These are phyloP conservation scores for Picea sitchensis DNA, from an alignment of 75 land plant species.

Conservation along the genomic window DNA sequence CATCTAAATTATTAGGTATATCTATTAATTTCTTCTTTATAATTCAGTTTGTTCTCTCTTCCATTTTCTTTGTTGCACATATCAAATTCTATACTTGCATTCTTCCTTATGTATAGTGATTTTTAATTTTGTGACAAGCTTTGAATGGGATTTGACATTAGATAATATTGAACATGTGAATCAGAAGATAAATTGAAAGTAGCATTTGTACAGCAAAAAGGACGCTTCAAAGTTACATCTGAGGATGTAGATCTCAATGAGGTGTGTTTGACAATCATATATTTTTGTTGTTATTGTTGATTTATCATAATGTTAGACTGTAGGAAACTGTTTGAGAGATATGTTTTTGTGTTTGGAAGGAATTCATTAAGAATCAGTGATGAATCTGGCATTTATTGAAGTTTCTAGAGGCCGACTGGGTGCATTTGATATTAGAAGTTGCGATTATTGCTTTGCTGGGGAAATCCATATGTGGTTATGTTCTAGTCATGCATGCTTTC, in stretches of 20 bases:
- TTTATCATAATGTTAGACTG: background rate
- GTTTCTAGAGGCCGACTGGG: background rate
- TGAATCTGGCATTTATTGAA: background rate
- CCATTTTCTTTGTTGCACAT: background rate
- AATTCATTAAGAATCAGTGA: background rate
- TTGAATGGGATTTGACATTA: slow-evolving; percentile 1
- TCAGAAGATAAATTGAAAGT: slow-evolving; percentile 56
- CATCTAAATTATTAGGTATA: background rate
- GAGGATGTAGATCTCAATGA: slow-evolving; percentile 70
- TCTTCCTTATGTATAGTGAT: background rate
- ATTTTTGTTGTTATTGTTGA: background rate
- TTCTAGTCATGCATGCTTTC: no score
- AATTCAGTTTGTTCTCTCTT: background rate
- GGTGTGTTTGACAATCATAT: slow-evolving; percentile 22
- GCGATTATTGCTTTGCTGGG: background rate
- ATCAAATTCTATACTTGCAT: background rate
- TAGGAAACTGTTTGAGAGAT: background rate
- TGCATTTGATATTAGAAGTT: background rate
- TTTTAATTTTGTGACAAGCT: background rate
- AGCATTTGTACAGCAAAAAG: slow-evolving; percentile 81
- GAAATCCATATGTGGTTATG: background rate
- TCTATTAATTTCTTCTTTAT: background rate
- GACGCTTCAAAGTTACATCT: slow-evolving; percentile 97
- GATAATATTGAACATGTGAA: slow-evolving; percentile 13
- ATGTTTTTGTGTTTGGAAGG: background rate